phyloP scores from a whole-genome alignment of 371 early-diverging fungal species.

The Mortierella sp. region DNA sequence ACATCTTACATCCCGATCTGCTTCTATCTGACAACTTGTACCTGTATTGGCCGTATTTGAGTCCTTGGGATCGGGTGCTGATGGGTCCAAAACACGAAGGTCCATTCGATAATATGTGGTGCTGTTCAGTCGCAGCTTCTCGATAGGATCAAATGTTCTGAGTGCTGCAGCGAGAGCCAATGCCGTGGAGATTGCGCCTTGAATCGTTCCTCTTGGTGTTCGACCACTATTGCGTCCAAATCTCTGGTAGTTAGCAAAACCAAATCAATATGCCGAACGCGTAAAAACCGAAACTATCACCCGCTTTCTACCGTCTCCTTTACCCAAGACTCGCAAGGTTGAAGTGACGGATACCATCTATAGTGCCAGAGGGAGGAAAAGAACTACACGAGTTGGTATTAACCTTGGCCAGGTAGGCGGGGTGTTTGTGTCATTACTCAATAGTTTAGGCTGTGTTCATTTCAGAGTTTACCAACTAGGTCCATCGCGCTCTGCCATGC shows the following conservation, averaged over 20 bases:
- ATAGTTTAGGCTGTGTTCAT: too few relatives aligned
- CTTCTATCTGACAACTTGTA: not conserved
- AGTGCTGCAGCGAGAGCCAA: conserved; percentile 39
- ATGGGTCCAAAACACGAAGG: conserved; percentile 19
- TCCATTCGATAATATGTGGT: conserved; percentile 55
- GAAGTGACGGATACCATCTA: conserved; percentile 52
- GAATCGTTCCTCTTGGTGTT: conserved; percentile 55
- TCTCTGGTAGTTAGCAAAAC: too few relatives aligned
- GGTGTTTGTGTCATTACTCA: too few relatives aligned
- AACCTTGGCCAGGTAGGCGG: too few relatives aligned
- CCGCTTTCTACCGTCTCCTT: conserved; percentile 6
- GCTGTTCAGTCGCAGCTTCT: conserved; percentile 45
- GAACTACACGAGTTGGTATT: not conserved
- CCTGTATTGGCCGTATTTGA: conserved; percentile 11
- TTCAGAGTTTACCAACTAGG: conserved; percentile 36
- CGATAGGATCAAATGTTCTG: conserved; percentile 46
- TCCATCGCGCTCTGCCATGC: conserved; percentile 53
- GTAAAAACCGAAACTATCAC: too few relatives aligned
- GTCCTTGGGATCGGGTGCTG: conserved; percentile 13
- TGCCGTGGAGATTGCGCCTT: conserved; percentile 55
- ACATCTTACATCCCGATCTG: not conserved
- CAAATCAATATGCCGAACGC: too few relatives aligned
- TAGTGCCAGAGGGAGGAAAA: not conserved
- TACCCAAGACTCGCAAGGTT: conserved; percentile 53
- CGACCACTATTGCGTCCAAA: conserved; percentile 53